Conservation (phyloP, 2,329 filamentous ascomycete genomes). For the Sodiomyces alkalinus region DNA sequence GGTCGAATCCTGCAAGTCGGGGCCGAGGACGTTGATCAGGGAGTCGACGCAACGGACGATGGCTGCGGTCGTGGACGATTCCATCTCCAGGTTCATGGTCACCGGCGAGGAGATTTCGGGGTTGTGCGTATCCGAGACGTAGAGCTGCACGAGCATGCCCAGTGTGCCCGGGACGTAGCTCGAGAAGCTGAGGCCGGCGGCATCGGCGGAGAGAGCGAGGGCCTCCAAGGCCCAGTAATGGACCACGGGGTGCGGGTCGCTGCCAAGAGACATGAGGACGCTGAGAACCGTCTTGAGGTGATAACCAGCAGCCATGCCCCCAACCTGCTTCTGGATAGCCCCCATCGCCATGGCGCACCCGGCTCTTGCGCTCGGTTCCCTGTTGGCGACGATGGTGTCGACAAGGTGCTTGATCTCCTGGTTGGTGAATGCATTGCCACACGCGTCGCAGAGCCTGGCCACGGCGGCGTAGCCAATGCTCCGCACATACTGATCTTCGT, state of each 20-base stretch:
- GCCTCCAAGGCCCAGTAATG: constrained; percentile 95
- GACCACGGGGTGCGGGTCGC: constrained; percentile 85
- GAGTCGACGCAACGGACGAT: constrained; percentile 84
- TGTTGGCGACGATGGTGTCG: constrained; percentile 85
- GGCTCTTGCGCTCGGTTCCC: constrained; percentile 83
- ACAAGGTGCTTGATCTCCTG: constrained; percentile 81
- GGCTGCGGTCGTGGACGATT: constrained; percentile 66
- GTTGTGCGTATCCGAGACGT: constrained; percentile 83
- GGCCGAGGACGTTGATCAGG: constrained; percentile 90
- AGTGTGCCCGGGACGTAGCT: constrained; percentile 80
- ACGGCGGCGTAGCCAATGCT: constrained; percentile 73
- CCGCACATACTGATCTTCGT: constrained; percentile 75
- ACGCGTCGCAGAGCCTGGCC: constrained; percentile 68
- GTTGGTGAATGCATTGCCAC: constrained; percentile 80
- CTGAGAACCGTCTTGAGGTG: constrained; percentile 96
- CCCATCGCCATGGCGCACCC: constrained; percentile 90
- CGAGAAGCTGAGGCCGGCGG: constrained; percentile 83
- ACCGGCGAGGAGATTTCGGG: constrained; percentile 64
- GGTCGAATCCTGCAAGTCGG: constrained; percentile 81
- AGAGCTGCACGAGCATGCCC: constrained; percentile 87
- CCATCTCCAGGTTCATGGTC: constrained; percentile 81
- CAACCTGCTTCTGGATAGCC: constrained; percentile 86
- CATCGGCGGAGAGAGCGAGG: constrained; percentile 72
- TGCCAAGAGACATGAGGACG: constrained; percentile 93
- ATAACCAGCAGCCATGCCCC: constrained; percentile 92